These are phyloP conservation scores for Poterioochromonas sp. DNA, from an alignment of 352 stramenopile species.

Conservation along the genomic window DNA sequence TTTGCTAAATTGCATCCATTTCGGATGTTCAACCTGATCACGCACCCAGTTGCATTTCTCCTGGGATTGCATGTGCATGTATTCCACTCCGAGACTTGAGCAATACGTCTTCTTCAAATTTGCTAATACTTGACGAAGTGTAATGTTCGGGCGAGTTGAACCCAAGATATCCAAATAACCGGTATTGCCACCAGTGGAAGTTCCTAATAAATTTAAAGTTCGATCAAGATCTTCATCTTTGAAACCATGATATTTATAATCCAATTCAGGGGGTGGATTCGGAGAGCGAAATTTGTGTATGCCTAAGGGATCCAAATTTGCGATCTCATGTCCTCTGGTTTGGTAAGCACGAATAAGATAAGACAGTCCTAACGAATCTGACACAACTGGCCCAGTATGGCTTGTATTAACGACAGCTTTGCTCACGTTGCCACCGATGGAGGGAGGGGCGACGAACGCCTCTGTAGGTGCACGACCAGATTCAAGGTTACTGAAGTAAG, in stretches of 20 bases:
- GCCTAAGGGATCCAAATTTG: slow-evolving; percentile 92
- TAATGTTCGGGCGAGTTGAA: slow-evolving; percentile 61
- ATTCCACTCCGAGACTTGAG: slow-evolving; percentile 90
- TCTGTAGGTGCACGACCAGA: slow-evolving; percentile 35
- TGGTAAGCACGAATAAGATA: slow-evolving; percentile 96
- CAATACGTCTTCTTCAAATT: slow-evolving; percentile 92
- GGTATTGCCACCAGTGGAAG: slow-evolving; percentile 55
- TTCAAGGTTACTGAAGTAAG: slow-evolving; percentile 63
- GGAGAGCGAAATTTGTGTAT: slow-evolving; percentile 48
- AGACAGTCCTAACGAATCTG: slow-evolving; percentile 77
- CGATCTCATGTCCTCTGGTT: slow-evolving; percentile 84
- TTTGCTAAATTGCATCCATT: slow-evolving; percentile 51
- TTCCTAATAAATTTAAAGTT: slow-evolving; percentile 61
- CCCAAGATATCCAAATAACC: slow-evolving; percentile 72
- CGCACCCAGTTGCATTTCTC: slow-evolving; percentile 98
- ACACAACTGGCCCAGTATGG: slow-evolving; percentile 35
- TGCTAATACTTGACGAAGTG: slow-evolving; percentile 83
- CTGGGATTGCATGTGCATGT: slow-evolving; percentile 94
- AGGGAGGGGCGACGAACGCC: slow-evolving; percentile 48
- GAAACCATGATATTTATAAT: slow-evolving; percentile 83
- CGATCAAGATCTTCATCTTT: slow-evolving; percentile 72
- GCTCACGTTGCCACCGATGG: slow-evolving; percentile 28
- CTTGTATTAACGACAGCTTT: background rate
- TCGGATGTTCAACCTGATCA: slow-evolving; percentile 63
- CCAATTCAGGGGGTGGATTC: slow-evolving; percentile 61